Conservation (phyloP, 75 land plant genomes). For the Larix kaempferi region DNA sequence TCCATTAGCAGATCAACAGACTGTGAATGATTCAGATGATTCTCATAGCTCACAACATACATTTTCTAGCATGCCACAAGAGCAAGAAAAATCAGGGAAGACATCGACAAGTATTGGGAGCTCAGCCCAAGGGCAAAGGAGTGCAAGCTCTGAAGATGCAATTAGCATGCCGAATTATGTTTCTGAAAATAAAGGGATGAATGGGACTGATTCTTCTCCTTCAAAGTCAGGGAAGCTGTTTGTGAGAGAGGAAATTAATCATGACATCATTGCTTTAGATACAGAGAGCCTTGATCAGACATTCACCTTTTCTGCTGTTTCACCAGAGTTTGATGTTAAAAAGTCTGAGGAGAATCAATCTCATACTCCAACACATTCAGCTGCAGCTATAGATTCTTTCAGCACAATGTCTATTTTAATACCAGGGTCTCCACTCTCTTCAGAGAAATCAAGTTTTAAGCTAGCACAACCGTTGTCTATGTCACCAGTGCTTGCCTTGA, state of each 20-base stretch:
- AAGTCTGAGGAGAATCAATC: constrained; percentile 16
- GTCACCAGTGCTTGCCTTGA: constrained; percentile 56
- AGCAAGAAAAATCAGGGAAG: constrained; percentile 57
- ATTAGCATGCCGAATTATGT: constrained; percentile 7
- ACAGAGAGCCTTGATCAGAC: constrained; percentile 30
- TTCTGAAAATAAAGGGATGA: constrained; percentile 11
- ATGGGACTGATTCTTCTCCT: background rate
- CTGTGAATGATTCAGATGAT: constrained; percentile 58
- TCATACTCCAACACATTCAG: constrained; percentile 2
- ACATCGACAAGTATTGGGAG: constrained; percentile 62
- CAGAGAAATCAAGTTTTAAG: constrained; percentile 59
- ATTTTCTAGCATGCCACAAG: constrained; percentile 55
- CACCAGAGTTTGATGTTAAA: constrained; percentile 20
- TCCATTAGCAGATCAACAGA: constrained; percentile 46
- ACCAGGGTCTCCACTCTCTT: constrained; percentile 59
- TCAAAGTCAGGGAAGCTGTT: constrained; percentile 15
- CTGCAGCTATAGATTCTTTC: constrained; percentile 33
- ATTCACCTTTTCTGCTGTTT: constrained; percentile 27
- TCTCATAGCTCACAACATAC: constrained; percentile 48
- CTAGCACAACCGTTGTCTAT: constrained; percentile 24
- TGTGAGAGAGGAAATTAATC: constrained; percentile 22
- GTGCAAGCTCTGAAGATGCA: constrained; percentile 55
- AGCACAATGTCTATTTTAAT: constrained; percentile 38
- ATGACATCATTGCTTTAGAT: constrained; percentile 19
- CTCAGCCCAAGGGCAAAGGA: constrained; percentile 48